phyloP scores from a whole-genome alignment of 106 monocot genomes.

The Posidonia australis region DNA sequence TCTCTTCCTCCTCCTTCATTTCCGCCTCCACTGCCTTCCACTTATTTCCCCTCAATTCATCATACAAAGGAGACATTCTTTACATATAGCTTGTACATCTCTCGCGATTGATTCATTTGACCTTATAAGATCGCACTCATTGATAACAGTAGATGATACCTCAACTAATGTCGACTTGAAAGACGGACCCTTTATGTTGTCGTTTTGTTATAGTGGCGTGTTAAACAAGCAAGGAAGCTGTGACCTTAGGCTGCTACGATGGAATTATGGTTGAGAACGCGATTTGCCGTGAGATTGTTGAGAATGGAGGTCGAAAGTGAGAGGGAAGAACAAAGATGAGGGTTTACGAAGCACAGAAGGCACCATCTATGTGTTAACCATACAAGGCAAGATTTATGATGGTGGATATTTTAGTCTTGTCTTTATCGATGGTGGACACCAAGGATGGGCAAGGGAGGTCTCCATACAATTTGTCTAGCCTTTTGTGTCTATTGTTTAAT shows the following conservation, averaged over 20 bases:
- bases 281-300: conserved; percentile 16
- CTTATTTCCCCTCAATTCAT: conserved; percentile 81
- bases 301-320: conserved; percentile 45
- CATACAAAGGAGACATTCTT: no score
- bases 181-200: conserved; percentile 18
- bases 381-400: conserved; percentile 41
- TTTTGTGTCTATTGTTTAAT: conserved; percentile 3
- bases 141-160: conserved; percentile 56
- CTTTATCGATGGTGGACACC: conserved; percentile 42
- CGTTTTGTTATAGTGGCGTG: conserved; percentile 7
- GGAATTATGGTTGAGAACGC: neutral
- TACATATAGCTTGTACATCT: no score
- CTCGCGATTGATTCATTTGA: conserved; percentile 98
- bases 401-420: conserved; percentile 25
- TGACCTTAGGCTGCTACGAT: conserved; percentile 19
- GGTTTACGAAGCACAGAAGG: conserved; percentile 76
- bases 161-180: conserved; percentile 78
- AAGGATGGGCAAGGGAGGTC: conserved; percentile 88
- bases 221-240: conserved; percentile 2
- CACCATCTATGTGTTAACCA: conserved; percentile 96
- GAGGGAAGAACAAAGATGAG: conserved; percentile 40
- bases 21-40: conserved; percentile 58
- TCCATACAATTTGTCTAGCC: conserved; percentile 86
- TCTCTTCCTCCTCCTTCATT: conserved; percentile 69
- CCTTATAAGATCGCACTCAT: conserved; percentile 88